phyloP scores from a whole-genome alignment of 1,284 basidiomycete species.

The Ustilago crameri region DNA sequence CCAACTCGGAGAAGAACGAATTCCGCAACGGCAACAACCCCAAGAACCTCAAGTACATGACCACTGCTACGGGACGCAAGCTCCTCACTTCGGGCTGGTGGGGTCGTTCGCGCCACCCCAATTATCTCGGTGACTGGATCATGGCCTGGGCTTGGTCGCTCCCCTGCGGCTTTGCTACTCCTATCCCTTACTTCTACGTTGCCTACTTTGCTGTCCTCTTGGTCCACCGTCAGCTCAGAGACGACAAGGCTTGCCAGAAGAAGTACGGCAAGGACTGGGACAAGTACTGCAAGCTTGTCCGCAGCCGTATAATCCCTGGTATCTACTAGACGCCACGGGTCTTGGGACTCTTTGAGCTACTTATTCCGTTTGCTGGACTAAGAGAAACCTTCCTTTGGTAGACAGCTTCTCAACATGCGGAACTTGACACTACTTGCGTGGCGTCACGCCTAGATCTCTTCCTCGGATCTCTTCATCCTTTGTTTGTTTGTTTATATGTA shows the following conservation, averaged over 20 bases:
- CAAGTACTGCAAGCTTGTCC: slow-evolving; percentile 50
- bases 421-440: too few species aligned
- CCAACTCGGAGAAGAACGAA: slow-evolving; percentile 94
- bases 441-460: too few species aligned
- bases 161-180: slow-evolving; percentile 89
- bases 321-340: slow-evolving; percentile 25
- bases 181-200: slow-evolving; percentile 96
- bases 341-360: not conserved
- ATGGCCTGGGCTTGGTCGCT: slow-evolving; percentile 95
- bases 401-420: too few species aligned
- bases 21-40: slow-evolving; percentile 94
- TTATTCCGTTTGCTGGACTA: too few species aligned
- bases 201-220: slow-evolving; percentile 87
- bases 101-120: slow-evolving; percentile 90
- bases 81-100: slow-evolving; percentile 97
- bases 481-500: too few species aligned
- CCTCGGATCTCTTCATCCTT: too few species aligned
- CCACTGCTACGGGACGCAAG: slow-evolving; percentile 86
- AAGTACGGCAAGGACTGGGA: slow-evolving; percentile 80
- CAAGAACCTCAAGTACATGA: slow-evolving; percentile 86
- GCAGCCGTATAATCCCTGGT: slow-evolving; percentile 46
- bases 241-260: slow-evolving; percentile 86
- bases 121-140: slow-evolving; percentile 78
- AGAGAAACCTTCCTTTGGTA: too few species aligned
- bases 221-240: slow-evolving; percentile 87